A percentile compares a stretch with the other conserved stretches of the same genome.
These are phyloP conservation scores for Alternaria gansuensis DNA, from an alignment of 2,329 filamentous ascomycete genomes.

Conservation along the genomic window DNA sequence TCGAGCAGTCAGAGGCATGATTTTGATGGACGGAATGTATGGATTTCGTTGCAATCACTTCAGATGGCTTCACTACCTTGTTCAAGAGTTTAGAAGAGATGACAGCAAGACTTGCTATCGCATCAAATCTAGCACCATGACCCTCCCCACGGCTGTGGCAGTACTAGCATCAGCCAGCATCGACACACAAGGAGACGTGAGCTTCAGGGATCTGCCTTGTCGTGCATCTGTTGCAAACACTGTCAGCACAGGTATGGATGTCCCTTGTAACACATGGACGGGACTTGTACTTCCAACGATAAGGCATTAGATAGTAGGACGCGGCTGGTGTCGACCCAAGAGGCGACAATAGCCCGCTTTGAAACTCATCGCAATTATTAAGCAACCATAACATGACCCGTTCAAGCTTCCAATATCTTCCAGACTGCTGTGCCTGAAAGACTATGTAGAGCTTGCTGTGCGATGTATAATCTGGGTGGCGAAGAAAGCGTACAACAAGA, in stretches of 20 bases:
- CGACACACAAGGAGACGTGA: no score
- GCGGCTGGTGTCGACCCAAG: neutral
- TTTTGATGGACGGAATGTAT: no score
- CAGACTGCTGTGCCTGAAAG: neutral
- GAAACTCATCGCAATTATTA: neutral
- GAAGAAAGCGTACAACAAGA: neutral
- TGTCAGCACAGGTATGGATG: no score
- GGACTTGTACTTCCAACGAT: neutral
- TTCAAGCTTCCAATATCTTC: neutral
- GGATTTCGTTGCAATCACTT: neutral
- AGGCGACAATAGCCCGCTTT: neutral
- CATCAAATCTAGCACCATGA: no score
- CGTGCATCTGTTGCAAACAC: no score
- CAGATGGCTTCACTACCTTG: neutral
- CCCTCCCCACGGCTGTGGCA: no score
- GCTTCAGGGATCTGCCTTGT: no score
- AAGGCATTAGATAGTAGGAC: neutral
- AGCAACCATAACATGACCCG: no score
- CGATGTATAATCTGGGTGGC: conserved; percentile 7
- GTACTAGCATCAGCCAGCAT: no score
- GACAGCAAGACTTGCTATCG: neutral
- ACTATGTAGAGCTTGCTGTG: neutral
- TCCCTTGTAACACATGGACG: no score
- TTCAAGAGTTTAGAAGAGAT: neutral
- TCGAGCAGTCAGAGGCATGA: conserved; percentile 2